Percentiles rank a stretch among this genome's conserved stretches.
phyloP scores from a whole-genome alignment of 2,329 filamentous ascomycete species.

The Fusarium dlaminii region DNA sequence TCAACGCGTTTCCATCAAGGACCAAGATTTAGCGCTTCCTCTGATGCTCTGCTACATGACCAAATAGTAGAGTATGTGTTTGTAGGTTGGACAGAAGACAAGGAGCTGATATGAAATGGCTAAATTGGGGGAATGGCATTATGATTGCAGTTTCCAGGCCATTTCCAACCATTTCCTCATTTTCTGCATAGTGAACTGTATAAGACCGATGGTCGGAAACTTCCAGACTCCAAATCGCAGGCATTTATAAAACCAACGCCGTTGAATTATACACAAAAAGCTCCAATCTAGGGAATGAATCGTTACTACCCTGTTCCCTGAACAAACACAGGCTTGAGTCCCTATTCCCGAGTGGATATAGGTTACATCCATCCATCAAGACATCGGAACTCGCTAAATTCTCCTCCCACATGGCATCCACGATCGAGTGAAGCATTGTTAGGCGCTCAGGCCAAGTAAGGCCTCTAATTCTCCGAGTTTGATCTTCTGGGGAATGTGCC shows the following conservation, averaged over 20 bases:
- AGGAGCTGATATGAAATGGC: too few species aligned
- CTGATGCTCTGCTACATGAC: neutral
- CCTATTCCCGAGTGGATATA: neutral
- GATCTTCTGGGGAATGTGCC: neutral
- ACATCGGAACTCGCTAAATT: neutral
- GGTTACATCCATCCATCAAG: neutral
- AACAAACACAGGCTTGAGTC: neutral
- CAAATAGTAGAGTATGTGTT: neutral
- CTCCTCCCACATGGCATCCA: neutral
- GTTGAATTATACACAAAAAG: neutral
- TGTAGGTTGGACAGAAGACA: neutral
- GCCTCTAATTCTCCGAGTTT: neutral
- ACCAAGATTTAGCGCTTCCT: neutral
- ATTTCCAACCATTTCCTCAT: neutral
- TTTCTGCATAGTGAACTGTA: neutral
- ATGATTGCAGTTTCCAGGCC: rapidly evolving
- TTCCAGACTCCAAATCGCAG: neutral
- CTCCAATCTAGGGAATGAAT: neutral
- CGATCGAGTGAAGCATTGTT: neutral
- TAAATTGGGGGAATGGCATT: neutral
- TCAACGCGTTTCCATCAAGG: neutral
- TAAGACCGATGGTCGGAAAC: neutral
- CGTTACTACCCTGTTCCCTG: neutral
- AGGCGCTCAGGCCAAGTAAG: conserved; percentile 3
- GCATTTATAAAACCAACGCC: neutral